phyloP scores from a whole-genome alignment of 495 filamentous ascomycete species.

The Bathelium albidoporum region DNA sequence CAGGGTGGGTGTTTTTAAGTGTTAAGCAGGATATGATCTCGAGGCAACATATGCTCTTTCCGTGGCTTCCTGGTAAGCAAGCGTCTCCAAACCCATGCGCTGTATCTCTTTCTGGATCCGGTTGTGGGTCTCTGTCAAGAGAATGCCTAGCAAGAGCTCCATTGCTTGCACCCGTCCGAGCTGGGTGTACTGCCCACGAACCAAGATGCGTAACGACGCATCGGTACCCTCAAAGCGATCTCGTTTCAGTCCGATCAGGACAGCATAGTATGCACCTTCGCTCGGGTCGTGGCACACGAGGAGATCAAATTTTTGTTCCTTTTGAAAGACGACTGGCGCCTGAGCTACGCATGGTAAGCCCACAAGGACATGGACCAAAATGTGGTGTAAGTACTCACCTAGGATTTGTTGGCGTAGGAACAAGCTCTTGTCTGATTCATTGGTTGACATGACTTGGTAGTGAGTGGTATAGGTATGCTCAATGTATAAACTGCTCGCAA shows the following conservation, averaged over 20 bases:
- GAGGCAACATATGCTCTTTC: background rate
- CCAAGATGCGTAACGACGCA: background rate
- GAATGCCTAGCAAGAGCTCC: background rate
- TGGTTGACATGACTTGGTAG: background rate
- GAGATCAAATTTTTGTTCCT: slow-evolving; percentile 1
- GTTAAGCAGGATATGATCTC: background rate
- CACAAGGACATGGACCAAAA: background rate
- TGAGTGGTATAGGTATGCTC: background rate
- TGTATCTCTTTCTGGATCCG: background rate
- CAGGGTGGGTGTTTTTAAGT: background rate
- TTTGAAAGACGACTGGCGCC: background rate
- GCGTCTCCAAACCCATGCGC: background rate
- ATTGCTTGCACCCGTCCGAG: slow-evolving; percentile 1
- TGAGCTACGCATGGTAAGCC: background rate
- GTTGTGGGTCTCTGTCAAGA: background rate
- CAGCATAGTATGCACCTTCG: background rate
- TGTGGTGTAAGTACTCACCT: background rate
- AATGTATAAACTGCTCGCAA: background rate
- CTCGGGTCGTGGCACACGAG: background rate
- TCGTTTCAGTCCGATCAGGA: background rate
- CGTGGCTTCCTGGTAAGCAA: background rate
- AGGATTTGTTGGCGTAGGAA: background rate
- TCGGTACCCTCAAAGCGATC: background rate
- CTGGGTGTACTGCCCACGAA: background rate
- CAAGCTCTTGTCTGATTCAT: background rate